Evolutionary conservation across 2,329 filamentous ascomycete genomes (phyloP), one percentile per base, ranked within the genome.

Genomic region (Fusarium udum): DNA sequence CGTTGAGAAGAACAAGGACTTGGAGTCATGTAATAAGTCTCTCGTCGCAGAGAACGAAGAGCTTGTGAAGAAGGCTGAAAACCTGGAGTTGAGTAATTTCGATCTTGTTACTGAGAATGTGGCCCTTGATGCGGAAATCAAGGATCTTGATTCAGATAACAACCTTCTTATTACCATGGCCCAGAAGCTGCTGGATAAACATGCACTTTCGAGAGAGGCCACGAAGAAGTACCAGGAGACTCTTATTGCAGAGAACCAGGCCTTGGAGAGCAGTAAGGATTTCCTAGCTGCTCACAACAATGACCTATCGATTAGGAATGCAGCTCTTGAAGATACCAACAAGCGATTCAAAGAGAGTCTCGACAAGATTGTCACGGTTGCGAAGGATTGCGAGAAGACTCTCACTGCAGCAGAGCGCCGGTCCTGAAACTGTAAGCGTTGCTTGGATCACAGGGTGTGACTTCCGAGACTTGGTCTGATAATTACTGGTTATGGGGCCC

Each of bases 401-500:
- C 26, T 28, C 26, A 28, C 26, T 28, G 26, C 26, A 28, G 26
- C 26, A 28, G 26, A 28, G 26, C 26, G 26, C 26, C 5, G 26
- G 26, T 6, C 26, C 26, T 28, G 26, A 28, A 28, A 28, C 26
- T 28, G 26, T 7, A 28, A 28, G 26, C 26, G 26, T 28, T 28
- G 26, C 26, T 28, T 28, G 26, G 26, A 28, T 28, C 26, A 28
- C 26, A 28, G 26, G 6, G 26, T 28, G 26, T 28, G 26, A 7
- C 26, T 28, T 28, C 26, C 7, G 26, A 28, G 26, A 15, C 4
- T 15, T 22, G 13, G 18, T 15, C 22, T 15, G 3, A 11, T 22
- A 2, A 16, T 1, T 7, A 6, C 22, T 22, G 13, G 4, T 6
- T 4, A 2, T 4, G 10, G 26, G 4, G 26, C 6, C 22, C 2